Conservation (phyloP, 2,329 filamentous ascomycete species). For the Aureobasidium melanogenum region DNA sequence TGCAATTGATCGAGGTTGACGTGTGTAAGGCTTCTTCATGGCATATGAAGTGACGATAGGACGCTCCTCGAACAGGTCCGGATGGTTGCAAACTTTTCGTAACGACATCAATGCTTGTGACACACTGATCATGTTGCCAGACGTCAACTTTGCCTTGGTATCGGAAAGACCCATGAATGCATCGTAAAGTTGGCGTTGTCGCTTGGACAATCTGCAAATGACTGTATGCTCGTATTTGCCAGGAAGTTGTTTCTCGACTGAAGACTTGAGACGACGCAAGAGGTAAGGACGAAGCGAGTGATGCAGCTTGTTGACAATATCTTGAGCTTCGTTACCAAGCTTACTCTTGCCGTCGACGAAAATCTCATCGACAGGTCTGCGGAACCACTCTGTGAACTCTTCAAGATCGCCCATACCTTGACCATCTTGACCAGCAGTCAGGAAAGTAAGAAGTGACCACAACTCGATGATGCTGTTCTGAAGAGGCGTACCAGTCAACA, state of each 20-base stretch:
- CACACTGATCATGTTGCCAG: slow-evolving; percentile 93
- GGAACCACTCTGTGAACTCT: slow-evolving; percentile 94
- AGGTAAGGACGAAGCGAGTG: slow-evolving; percentile 89
- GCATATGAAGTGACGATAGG: slow-evolving; percentile 96
- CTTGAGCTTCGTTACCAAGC: slow-evolving; percentile 87
- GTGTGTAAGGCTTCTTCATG: slow-evolving; percentile 51
- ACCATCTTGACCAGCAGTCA: slow-evolving; percentile 83
- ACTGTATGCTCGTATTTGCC: slow-evolving; percentile 97
- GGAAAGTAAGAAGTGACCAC: slow-evolving; percentile 93
- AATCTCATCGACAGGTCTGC: slow-evolving; percentile 91
- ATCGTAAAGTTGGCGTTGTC: slow-evolving; percentile 91
- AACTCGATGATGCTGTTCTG: slow-evolving; percentile 96
- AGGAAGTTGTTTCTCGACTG: slow-evolving; percentile 98
- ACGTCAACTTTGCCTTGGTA: slow-evolving; percentile 78
- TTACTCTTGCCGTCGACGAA: slow-evolving; percentile 88
- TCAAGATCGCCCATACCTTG: slow-evolving; percentile 82
- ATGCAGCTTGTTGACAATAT: slow-evolving; percentile 87
- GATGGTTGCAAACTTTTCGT: slow-evolving; percentile 96
- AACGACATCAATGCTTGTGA: slow-evolving; percentile 98
- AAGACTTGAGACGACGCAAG: slow-evolving; percentile 80
- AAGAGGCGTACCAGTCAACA: slow-evolving; percentile 88
- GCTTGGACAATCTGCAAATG: slow-evolving; percentile 88
- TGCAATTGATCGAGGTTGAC: slow-evolving; percentile 49
- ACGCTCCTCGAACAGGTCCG: slow-evolving; percentile 89
- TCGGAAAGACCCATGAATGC: slow-evolving; percentile 87